Evolutionary conservation across 2,329 filamentous ascomycete species (phyloP), one percentile per base, ranked within the genome.

Genomic region (Stachybotrys chartarum): DNA sequence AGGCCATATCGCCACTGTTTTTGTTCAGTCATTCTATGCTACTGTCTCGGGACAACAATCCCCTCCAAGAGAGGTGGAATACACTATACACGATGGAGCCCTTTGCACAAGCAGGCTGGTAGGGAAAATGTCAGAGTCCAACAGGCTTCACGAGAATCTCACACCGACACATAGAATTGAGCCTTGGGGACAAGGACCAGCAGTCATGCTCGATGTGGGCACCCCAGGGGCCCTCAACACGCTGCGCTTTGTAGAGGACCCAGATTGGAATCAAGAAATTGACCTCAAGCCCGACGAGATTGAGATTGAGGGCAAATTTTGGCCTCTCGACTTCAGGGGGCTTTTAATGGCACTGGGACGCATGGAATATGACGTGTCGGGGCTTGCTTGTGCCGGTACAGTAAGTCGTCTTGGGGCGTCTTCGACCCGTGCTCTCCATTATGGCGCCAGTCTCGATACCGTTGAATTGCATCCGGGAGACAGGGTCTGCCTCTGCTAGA

Each of bases 381-480:
- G 48, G 7, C 30, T 50, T 8, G 48, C 7, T 11, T 30, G 18
- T 18, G 48, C 24, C 48, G 48, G 48, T n/a, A 50, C 30, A 30
- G 48, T 50, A 11, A 50, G 8, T 16, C 48, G 48, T 7, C 7
- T 50, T 16, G 48, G 48, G 30, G 14, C 46, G n/a, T 47, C n/a
- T 17, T 47, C 45, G 18, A 17, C 17, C 16, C 11, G n/a, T 47
- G 39, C 39, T 44, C 39, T 44, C 39, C 39, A 44, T 44, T 44
- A 44, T n/a, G 39, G 39, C 39, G 11, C 45, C 7, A 24, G 8
- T 14, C 45, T 47, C 16, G 45, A 47, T 24, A 47, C 18, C 62
- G 63, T 8, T 30, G 31, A 64, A 66, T 10, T 60, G 55, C 12
- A 56, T 24, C 49, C 48, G 1, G 66, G 66, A 7, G 66, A 68